Percentiles rank a stretch among this genome's conserved stretches.
Evolutionary conservation across 2,329 filamentous ascomycete genomes (phyloP).

Genomic region (Arthrobotrys musiformis): DNA sequence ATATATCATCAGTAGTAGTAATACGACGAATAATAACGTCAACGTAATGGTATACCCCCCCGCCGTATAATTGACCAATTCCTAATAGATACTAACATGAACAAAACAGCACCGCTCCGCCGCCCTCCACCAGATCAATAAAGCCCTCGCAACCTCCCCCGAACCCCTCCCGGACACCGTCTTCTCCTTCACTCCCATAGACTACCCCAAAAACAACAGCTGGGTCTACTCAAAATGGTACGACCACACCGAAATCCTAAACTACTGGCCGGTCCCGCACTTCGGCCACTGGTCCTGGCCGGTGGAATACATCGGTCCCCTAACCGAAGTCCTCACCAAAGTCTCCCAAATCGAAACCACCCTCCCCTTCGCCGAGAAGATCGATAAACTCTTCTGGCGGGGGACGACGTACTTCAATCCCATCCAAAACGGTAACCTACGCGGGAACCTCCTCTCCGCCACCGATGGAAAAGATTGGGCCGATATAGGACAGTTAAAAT

Average conservation of each 20-base stretch:
- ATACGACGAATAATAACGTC: slow-evolving; percentile 43
- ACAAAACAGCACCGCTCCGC: slow-evolving; percentile 37
- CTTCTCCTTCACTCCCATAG: slow-evolving; percentile 50
- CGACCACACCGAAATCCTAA: slow-evolving; percentile 42
- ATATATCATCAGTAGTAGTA: slow-evolving; percentile 40
- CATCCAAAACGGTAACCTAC: slow-evolving; percentile 62
- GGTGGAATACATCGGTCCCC: slow-evolving; percentile 38
- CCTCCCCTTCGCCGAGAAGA: slow-evolving; percentile 59
- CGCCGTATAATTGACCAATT: background rate
- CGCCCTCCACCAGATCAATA: slow-evolving; percentile 46
- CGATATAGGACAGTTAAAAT: slow-evolving; percentile 65
- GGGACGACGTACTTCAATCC: slow-evolving; percentile 68
- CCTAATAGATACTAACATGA: background rate
- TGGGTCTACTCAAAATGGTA: slow-evolving; percentile 56
- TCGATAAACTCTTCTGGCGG: slow-evolving; percentile 62
- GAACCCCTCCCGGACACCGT: slow-evolving; percentile 52
- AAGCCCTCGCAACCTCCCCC: slow-evolving; percentile 35
- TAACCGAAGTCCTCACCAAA: slow-evolving; percentile 27
- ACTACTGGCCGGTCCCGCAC: slow-evolving; percentile 53
- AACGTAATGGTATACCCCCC: slow-evolving; percentile 32
- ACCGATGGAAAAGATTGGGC: slow-evolving; percentile 65
- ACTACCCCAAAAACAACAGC: slow-evolving; percentile 50
- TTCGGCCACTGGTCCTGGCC: slow-evolving; percentile 56
- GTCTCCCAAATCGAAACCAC: slow-evolving; percentile 53
- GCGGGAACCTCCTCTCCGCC: slow-evolving; percentile 63